phyloP scores from a whole-genome alignment of 169 alveolate species.

The Eimeria praecox region DNA sequence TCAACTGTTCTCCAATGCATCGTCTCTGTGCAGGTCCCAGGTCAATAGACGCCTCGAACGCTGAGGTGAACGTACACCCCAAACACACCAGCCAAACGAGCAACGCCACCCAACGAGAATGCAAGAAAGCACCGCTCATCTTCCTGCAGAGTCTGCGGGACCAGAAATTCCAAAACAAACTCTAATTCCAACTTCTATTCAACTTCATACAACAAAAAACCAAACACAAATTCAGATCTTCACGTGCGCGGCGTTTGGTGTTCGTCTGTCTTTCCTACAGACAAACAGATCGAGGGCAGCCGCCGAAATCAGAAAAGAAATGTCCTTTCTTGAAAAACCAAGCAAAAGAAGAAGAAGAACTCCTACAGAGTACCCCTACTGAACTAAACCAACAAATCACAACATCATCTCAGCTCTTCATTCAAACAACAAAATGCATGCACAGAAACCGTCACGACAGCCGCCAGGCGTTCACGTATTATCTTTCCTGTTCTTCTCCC shows the following conservation, averaged over 20 bases:
- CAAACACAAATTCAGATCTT: not conserved
- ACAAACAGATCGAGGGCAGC: not conserved
- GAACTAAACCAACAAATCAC: not conserved
- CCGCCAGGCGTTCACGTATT: not conserved
- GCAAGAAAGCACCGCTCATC: not conserved
- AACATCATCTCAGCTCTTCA: not conserved
- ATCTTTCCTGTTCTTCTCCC: not conserved
- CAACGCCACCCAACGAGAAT: not conserved
- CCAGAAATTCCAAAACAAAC: not conserved
- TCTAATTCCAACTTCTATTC: not conserved
- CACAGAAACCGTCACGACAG: slow-evolving; percentile 17
- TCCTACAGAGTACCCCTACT: not conserved
- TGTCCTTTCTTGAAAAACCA: not conserved
- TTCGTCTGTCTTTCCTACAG: not conserved
- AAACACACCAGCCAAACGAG: not conserved
- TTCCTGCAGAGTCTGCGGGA: not conserved
- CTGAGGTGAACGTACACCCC: slow-evolving; percentile 49
- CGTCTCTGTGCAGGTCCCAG: slow-evolving; percentile 67
- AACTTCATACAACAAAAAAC: not conserved
- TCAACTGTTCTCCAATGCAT: slow-evolving; percentile 81
- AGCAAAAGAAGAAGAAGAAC: not conserved
- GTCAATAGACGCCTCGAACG: slow-evolving; percentile 72
- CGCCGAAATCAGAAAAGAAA: not conserved
- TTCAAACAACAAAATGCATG: not conserved
- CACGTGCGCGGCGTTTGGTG: not conserved